Evolutionary conservation across 345 rosid genomes (phyloP).

Genomic region (Barbarea vulgaris): DNA sequence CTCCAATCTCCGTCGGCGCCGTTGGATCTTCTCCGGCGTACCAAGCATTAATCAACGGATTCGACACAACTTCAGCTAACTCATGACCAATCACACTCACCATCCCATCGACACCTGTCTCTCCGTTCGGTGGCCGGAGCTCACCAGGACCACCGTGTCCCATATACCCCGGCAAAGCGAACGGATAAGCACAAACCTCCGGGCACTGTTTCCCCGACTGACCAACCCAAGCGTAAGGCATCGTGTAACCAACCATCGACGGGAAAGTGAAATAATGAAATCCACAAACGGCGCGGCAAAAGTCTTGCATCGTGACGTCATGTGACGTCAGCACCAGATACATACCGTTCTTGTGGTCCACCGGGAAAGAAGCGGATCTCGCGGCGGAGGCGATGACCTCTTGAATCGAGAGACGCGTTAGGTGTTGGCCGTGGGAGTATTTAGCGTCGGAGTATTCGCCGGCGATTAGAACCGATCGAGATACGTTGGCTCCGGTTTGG

Average conservation of each 20-base stretch:
- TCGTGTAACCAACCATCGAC: slow-evolving; percentile 91
- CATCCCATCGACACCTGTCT: slow-evolving; percentile 90
- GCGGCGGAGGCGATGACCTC: slow-evolving; percentile 73
- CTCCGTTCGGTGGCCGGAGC: slow-evolving; percentile 75
- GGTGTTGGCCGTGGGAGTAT: slow-evolving; percentile 62
- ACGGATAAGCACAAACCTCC: slow-evolving; percentile 93
- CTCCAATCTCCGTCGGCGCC: slow-evolving; percentile 91
- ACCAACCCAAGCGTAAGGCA: slow-evolving; percentile 98
- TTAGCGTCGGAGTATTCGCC: slow-evolving; percentile 62
- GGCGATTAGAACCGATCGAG: slow-evolving; percentile 64
- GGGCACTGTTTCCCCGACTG: slow-evolving; percentile 86
- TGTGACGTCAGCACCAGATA: slow-evolving; percentile 73
- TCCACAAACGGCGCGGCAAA: slow-evolving; percentile 94
- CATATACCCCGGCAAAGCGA: slow-evolving; percentile 92
- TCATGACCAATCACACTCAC: slow-evolving; percentile 96
- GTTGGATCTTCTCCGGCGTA: slow-evolving; percentile 98
- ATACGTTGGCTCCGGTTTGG: slow-evolving; percentile 93
- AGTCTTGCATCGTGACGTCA: slow-evolving; percentile 84
- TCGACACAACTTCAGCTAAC: slow-evolving; percentile 81
- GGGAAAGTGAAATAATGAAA: slow-evolving; percentile 98
- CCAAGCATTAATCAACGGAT: slow-evolving; percentile 95
- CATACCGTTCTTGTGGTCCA: slow-evolving; percentile 85
- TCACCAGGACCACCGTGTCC: slow-evolving; percentile 65
- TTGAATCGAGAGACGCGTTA: slow-evolving; percentile 85
- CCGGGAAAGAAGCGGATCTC: slow-evolving; percentile 68